Evolutionary conservation across 1,139 yeast species (phyloP).

Genomic region (Debaryomyces psychrophilus): DNA sequence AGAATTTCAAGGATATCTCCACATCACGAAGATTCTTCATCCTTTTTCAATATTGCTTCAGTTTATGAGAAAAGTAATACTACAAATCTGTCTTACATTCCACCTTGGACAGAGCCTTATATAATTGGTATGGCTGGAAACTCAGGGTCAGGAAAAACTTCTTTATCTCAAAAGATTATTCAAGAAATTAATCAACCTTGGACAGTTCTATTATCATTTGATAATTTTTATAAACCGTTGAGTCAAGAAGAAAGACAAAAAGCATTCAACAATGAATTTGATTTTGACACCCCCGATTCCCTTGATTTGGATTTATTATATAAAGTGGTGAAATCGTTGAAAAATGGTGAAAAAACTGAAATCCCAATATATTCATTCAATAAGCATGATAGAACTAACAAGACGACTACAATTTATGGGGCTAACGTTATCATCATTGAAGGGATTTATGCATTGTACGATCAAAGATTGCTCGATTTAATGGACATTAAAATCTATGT

Average conservation of each 20-base stretch:
- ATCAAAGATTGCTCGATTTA: constrained; percentile 64
- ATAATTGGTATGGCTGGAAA: constrained; percentile 94
- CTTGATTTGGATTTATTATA: constrained; percentile 75
- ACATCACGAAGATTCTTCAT: constrained; percentile 22
- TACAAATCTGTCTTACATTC: constrained; percentile 49
- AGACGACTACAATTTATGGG: constrained; percentile 80
- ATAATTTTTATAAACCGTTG: constrained; percentile 84
- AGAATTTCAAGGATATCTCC: constrained; percentile 28
- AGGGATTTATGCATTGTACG: constrained; percentile 85
- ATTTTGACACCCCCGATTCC: constrained; percentile 85
- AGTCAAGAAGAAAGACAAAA: constrained; percentile 56
- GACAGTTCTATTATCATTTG: constrained; percentile 91
- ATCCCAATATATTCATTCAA: constrained; percentile 88
- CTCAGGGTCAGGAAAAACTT: constrained; percentile 94
- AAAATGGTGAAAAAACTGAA: constrained; percentile 57
- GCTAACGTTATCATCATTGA: constrained; percentile 92
- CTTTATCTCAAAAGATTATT: constrained; percentile 83
- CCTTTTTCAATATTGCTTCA: constrained; percentile 6
- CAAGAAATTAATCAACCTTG: constrained; percentile 86
- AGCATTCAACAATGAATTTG: constrained; percentile 73
- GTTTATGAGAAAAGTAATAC: neutral
- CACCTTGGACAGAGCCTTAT: constrained; percentile 97
- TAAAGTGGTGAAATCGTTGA: constrained; percentile 64
- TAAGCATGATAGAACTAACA: constrained; percentile 70
- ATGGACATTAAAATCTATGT: constrained; percentile 90